Evolutionary conservation across 441 rosid species (phyloP), one percentile per base, ranked within the genome.

Genomic region (Populus hybrid): DNA sequence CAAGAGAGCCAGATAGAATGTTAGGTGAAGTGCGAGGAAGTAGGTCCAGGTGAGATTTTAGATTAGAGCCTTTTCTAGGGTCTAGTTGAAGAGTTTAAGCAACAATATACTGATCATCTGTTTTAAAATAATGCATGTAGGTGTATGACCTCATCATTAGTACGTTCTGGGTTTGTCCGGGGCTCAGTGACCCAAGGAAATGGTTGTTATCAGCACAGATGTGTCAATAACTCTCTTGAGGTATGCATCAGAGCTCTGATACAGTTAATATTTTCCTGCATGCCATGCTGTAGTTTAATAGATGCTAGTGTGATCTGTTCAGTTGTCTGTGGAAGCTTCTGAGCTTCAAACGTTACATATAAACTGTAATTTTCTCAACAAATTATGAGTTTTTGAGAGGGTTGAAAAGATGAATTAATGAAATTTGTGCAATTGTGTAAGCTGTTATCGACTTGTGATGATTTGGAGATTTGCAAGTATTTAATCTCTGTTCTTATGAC

Each of bases 181-280:
- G 99, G 98, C 82, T 94, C 98, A 40, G 79, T 88, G 88, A 90
- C 90, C 10, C 99, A 93, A 78, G 98, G 98, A 80, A 96, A 96
- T 88, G 99, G 99, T 76, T 96, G 98, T 85, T 96, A 96, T 89
- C 95, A 91, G 84, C 98, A 94, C 77, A 88, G 93, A 88, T 94
- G 99, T 88, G 79, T 89, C 78, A 88, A 93, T 83, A 91, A 86
- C 79, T 85, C 88, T 21, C 84, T 96, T 73, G 98, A 96, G 98
- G 99, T 94, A 88, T 74, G 87, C 66, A 21, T 64, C 59, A 67
- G 72, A 71, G 65, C 42, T 66, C 79, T 78, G 45, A 9, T 61
- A 16, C 31, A 40, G 20, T 77, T 69, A 68, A 36, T 74, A 4
- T 33, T 70, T 11, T 21, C 16, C 23, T 26, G 66, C 74, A 29